A percentile compares a stretch with the other conserved stretches of the same genome.
phyloP scores from a whole-genome alignment of 108 stramenopile genomes.

The Pinguiococcus pyrenoidosus region DNA sequence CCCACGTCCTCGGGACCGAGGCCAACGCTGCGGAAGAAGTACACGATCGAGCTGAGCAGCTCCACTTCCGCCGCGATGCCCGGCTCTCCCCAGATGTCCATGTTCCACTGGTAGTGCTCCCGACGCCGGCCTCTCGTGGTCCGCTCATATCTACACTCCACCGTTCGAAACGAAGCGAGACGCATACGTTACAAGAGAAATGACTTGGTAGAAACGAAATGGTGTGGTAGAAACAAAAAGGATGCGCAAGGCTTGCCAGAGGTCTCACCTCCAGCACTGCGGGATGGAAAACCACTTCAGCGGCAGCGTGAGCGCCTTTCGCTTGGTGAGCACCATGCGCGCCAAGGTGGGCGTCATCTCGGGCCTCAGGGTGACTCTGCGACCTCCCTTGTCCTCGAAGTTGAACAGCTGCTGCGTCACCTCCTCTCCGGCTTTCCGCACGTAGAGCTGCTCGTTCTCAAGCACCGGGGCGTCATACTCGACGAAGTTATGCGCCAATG shows the following conservation, averaged over 20 bases:
- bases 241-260: no score
- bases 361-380: constrained; percentile 64
- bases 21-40: constrained; percentile 71
- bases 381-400: constrained; percentile 88
- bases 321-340: constrained; percentile 90
- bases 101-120: constrained; percentile 98
- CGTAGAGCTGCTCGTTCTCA: constrained; percentile 74
- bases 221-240: neutral
- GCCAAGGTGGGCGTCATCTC: constrained; percentile 97
- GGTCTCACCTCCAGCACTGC: constrained; percentile 91
- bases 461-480: constrained; percentile 96
- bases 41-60: constrained; percentile 73
- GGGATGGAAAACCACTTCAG: constrained; percentile 93
- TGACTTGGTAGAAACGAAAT: no score
- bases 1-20: constrained; percentile 77
- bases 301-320: constrained; percentile 67
- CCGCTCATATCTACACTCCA: constrained; percentile 67
- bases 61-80: constrained; percentile 88
- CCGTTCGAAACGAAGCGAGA: no score
- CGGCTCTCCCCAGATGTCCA: constrained; percentile 45
- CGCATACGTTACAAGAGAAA: no score
- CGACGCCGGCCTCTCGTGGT: constrained; percentile 91
- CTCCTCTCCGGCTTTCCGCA: constrained; percentile 95
- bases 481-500: constrained; percentile 63
- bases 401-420: constrained; percentile 93